Evolutionary conservation across 2,329 filamentous ascomycete genomes (phyloP).

Genomic region (Ilyonectria sp.): DNA sequence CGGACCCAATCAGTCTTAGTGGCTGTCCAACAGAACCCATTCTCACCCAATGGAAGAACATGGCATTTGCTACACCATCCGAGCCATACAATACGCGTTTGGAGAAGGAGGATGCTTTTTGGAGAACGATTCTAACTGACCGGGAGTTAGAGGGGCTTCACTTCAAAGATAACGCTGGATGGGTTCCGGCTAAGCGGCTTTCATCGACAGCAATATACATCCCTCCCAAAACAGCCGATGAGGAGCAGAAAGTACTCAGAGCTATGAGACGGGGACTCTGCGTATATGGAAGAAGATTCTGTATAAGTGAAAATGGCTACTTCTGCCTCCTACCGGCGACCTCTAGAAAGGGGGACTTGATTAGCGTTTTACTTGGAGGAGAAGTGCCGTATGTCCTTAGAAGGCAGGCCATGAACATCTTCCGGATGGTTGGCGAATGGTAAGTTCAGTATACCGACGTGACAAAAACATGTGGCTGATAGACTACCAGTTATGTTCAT

Average conservation of each 20-base stretch:
- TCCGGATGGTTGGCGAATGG: background rate
- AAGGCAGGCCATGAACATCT: no score
- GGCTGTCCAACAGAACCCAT: no score
- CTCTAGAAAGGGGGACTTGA: background rate
- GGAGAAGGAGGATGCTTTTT: no score
- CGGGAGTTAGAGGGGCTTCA: no score
- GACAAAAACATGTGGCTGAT: background rate
- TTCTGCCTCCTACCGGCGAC: background rate
- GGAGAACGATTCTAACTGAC: no score
- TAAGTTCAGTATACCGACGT: background rate
- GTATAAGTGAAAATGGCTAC: background rate
- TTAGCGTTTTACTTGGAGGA: background rate
- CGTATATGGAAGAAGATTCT: background rate
- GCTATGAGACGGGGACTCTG: background rate
- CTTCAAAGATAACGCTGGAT: no score
- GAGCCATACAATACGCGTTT: no score
- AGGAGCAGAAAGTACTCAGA: background rate
- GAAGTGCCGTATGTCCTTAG: background rate
- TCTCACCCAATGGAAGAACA: no score
- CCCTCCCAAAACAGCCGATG: background rate
- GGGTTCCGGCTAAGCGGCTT: background rate
- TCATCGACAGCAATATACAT: background rate
- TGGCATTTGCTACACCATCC: no score
- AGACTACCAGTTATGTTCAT: background rate
- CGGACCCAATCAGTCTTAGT: no score